phyloP scores from a whole-genome alignment of 1,284 basidiomycete species.

The Sporisorium reilianum region DNA sequence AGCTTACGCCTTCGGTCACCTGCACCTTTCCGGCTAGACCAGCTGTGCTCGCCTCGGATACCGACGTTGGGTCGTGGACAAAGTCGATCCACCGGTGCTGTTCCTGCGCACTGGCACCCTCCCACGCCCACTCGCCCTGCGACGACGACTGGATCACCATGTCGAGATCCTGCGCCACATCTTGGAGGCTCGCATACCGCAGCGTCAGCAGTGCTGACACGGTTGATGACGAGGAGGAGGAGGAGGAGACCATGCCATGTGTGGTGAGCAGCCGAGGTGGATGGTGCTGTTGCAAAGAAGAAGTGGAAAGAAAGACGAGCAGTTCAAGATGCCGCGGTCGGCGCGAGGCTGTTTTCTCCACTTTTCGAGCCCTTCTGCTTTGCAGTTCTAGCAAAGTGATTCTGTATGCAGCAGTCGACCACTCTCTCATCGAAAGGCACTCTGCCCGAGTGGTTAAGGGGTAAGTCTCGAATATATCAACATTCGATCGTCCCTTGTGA shows the following conservation, averaged over 20 bases:
- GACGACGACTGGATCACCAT: constrained; percentile 42
- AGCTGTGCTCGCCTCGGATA: neutral
- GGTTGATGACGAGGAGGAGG: neutral
- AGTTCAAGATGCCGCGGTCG: constrained; percentile 9
- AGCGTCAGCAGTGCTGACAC: constrained; percentile 22
- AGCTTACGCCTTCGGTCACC: neutral
- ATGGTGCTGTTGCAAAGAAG: neutral
- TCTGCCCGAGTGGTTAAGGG: constrained; percentile 53
- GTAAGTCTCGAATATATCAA: constrained; percentile 45
- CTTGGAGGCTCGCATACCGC: constrained; percentile 23
- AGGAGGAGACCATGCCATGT: constrained; percentile 17
- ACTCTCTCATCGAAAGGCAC: constrained; percentile 9
- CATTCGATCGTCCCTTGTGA: constrained; percentile 26
- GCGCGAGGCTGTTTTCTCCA: neutral
- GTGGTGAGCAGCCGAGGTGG: neutral
- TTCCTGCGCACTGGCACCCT: constrained; percentile 16
- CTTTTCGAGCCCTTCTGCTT: too few relatives aligned
- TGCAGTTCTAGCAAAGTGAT: neutral
- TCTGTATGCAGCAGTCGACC: neutral
- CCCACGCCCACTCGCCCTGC: constrained; percentile 31
- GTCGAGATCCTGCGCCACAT: constrained; percentile 46
- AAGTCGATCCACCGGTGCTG: constrained; percentile 8
- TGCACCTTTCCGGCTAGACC: constrained; percentile 19
- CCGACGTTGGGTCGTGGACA: constrained; percentile 10
- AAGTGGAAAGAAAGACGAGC: neutral